phyloP scores from a whole-genome alignment of 345 rosid genomes.

The Turnera subulata region DNA sequence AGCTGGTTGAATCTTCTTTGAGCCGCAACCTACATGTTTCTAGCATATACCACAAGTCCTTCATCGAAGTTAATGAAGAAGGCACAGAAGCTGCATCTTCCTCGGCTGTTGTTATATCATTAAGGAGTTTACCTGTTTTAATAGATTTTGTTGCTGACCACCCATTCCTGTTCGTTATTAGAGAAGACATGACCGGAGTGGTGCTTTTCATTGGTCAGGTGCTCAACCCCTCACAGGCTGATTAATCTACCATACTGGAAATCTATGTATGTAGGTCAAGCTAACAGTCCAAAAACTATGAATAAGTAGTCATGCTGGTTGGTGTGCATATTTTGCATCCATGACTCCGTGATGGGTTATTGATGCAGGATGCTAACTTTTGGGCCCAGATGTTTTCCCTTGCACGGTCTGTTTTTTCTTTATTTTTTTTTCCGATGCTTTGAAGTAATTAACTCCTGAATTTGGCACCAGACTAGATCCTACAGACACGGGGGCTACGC shows the following conservation, averaged over 20 bases:
- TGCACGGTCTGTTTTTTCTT: too few relatives aligned
- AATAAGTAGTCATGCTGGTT: neutral
- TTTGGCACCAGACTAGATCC: too few relatives aligned
- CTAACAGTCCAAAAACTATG: neutral
- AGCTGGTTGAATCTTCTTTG: constrained; percentile 52
- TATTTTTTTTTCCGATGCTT: neutral
- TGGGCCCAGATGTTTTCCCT: too few relatives aligned
- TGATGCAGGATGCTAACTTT: neutral
- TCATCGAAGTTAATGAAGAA: constrained; percentile 69
- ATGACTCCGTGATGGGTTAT: neutral
- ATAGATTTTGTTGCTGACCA: constrained; percentile 71
- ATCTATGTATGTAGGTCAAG: constrained; percentile 13
- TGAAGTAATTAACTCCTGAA: neutral
- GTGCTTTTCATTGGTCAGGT: constrained; percentile 58
- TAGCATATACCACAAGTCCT: constrained; percentile 53
- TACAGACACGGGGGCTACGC: too few relatives aligned
- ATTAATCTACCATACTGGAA: constrained; percentile 6
- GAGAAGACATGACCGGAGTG: constrained; percentile 55
- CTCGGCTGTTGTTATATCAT: constrained; percentile 34
- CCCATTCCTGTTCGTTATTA: constrained; percentile 58
- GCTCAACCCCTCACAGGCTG: constrained; percentile 32
- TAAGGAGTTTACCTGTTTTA: constrained; percentile 10
- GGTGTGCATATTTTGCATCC: constrained; percentile 2
- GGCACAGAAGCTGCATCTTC: constrained; percentile 78
- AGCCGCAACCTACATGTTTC: constrained; percentile 42